Evolutionary conservation across 2,329 filamentous ascomycete species (phyloP), one percentile per base, ranked within the genome.

Genomic region (Tympanopsis confertula): DNA sequence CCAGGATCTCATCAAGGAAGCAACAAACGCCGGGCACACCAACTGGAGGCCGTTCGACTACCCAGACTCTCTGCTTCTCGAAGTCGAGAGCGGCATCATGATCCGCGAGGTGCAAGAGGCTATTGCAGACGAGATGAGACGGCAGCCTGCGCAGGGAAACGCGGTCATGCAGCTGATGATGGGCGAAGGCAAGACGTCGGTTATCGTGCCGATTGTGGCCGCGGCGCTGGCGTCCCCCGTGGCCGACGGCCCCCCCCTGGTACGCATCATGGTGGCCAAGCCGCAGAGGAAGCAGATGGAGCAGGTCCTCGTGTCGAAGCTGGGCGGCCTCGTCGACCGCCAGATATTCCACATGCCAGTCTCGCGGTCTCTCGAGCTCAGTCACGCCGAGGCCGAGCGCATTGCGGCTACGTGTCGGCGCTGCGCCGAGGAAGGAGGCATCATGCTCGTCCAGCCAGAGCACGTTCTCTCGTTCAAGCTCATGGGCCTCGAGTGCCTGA

Each of bases 141-240:
- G 46, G 0, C 65, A 66, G 0, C 45, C 49, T 0, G 48, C 48
- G 0, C 50, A 47, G 0, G 19, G 49, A 0, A 82, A 78, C 44
- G 51, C 64, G 0, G 67, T 78, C 0, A 68, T 82, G 59, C 77
- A 83, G 46, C 52, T 85, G 2, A 82, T 82, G 43, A 85, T 85
- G 78, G 80, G 80, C 0, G 69, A 82, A 47, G 80, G 79, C 0
- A 85, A 84, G 43, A 76, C 75, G 0, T 80, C 78, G 0, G 71
- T 83, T 2, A 84, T 87, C 36, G 64, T 80, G 0, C 80, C 79
- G 0, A 76, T 82, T 26, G 68, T 80, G 0, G 70, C 71, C 0
- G 55, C 69, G 0, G 53, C 60, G 0, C 50, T 13, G 10, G 30
- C 30, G 15, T n/a, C n/a, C n/a, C n/a, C n/a, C n/a, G n/a, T 82